Conservation (phyloP, 2,329 filamentous ascomycete genomes). For the Sporothrix humicola region DNA sequence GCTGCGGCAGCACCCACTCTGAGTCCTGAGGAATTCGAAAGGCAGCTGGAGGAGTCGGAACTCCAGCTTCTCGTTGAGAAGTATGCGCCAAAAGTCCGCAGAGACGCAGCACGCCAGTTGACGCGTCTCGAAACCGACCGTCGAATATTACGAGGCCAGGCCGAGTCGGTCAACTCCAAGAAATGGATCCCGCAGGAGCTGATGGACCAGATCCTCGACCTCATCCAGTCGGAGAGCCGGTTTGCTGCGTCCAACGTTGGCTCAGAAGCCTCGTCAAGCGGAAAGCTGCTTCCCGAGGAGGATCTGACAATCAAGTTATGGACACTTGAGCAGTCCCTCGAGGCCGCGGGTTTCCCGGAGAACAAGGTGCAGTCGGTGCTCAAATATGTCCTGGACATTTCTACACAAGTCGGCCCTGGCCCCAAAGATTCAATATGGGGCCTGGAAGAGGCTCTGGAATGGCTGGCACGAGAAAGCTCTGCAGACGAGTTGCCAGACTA, state of each 20-base stretch:
- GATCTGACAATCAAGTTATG: constrained; percentile 80
- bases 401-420: constrained; percentile 62
- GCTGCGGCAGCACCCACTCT: constrained; percentile 54
- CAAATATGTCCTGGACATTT: constrained; percentile 69
- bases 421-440: constrained; percentile 78
- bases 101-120: constrained; percentile 78
- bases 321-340: constrained; percentile 78
- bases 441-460: constrained; percentile 84
- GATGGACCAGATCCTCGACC: constrained; percentile 75
- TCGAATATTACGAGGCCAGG: constrained; percentile 78
- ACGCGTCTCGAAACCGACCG: constrained; percentile 83
- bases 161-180: constrained; percentile 71
- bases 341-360: constrained; percentile 70
- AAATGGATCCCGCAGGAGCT: constrained; percentile 84
- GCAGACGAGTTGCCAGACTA: constrained; percentile 75
- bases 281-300: constrained; percentile 71
- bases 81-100: constrained; percentile 75
- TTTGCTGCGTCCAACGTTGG: constrained; percentile 59
- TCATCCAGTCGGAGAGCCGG: constrained; percentile 70
- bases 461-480: constrained; percentile 80
- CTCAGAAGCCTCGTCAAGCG: constrained; percentile 52
- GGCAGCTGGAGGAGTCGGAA: constrained; percentile 86
- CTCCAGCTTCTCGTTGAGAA: constrained; percentile 88
- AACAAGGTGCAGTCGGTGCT: constrained; percentile 68
- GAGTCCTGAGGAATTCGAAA: constrained; percentile 87